Evolutionary conservation across 2,329 filamentous ascomycete species (phyloP).

Genomic region (Trichoderma oligosporum): DNA sequence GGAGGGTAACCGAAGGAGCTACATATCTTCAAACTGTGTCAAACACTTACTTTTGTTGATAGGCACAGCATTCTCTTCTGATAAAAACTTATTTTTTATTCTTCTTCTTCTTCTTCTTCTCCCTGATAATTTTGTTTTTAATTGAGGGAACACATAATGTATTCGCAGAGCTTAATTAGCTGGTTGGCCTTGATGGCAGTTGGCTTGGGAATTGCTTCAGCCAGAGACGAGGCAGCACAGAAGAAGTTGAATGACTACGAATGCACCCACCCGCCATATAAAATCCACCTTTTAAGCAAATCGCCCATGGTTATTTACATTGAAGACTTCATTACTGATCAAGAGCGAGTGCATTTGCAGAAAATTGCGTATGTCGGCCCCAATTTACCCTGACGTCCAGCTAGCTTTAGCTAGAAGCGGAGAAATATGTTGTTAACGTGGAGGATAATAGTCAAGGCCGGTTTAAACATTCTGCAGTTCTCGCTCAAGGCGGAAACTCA

Average conservation of each 20-base stretch:
- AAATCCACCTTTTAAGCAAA: conserved; percentile 43
- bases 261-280: conserved; percentile 36
- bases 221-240: not conserved
- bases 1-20: not conserved
- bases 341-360: conserved; percentile 42
- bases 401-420: not conserved
- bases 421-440: not conserved
- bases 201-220: not conserved
- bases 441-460: conserved; percentile 34
- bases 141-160: not conserved
- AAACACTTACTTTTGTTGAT: not conserved
- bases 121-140: not conserved
- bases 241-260: conserved; percentile 20
- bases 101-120: not conserved
- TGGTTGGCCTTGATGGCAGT: conserved; percentile 11
- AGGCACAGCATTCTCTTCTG: not conserved
- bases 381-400: conserved; percentile 3
- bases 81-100: not conserved
- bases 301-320: conserved; percentile 50
- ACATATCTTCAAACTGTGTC: not conserved
- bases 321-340: conserved; percentile 42
- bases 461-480: conserved; percentile 43
- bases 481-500: conserved; percentile 33
- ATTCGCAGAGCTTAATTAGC: not conserved
- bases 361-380: conserved; percentile 37